A percentile compares a stretch with the other conserved stretches of the same genome.
These are phyloP conservation scores for Boletus sp. DNA, from an alignment of 1,284 basidiomycete genomes.

Conservation along the genomic window DNA sequence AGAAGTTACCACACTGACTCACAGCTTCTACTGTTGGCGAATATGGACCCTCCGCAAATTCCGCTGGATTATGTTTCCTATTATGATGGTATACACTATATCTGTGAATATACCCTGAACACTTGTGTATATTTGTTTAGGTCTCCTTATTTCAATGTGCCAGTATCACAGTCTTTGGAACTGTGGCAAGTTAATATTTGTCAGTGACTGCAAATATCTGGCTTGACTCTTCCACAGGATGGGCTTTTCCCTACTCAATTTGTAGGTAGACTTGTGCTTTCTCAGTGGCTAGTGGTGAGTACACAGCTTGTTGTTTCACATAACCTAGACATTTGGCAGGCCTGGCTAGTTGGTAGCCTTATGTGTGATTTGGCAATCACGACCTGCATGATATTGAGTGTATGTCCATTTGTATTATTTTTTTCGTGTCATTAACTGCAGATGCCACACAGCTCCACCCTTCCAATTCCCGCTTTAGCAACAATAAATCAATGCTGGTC, in stretches of 20 bases:
- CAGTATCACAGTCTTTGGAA: constrained; percentile 12
- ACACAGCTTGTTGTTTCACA: no score
- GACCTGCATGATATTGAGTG: constrained; percentile 24
- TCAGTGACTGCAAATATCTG: background rate
- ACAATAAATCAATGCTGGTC: constrained; percentile 10
- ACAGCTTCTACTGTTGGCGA: constrained; percentile 33
- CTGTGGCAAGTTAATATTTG: background rate
- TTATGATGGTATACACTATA: constrained; percentile 26
- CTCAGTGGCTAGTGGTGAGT: constrained; percentile 12
- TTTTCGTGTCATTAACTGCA: background rate
- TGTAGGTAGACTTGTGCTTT: background rate
- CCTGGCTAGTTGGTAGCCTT: constrained; percentile 29
- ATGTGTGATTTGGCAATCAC: constrained; percentile 29
- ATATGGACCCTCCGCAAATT: constrained; percentile 19
- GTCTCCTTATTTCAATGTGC: constrained; percentile 24
- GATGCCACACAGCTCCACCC: constrained; percentile 19
- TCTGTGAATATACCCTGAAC: background rate
- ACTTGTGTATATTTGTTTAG: background rate
- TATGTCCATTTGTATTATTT: constrained; percentile 7
- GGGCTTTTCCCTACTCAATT: constrained; percentile 4
- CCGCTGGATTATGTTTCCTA: constrained; percentile 7
- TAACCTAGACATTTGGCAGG: constrained; percentile 15
- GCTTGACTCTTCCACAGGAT: background rate
- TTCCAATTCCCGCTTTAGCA: constrained; percentile 13
- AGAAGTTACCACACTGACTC: constrained; percentile 26